A percentile compares a stretch with the other conserved stretches of the same genome.
Conservation (phyloP, 2,329 filamentous ascomycete genomes). For the Nemania sp. region DNA sequence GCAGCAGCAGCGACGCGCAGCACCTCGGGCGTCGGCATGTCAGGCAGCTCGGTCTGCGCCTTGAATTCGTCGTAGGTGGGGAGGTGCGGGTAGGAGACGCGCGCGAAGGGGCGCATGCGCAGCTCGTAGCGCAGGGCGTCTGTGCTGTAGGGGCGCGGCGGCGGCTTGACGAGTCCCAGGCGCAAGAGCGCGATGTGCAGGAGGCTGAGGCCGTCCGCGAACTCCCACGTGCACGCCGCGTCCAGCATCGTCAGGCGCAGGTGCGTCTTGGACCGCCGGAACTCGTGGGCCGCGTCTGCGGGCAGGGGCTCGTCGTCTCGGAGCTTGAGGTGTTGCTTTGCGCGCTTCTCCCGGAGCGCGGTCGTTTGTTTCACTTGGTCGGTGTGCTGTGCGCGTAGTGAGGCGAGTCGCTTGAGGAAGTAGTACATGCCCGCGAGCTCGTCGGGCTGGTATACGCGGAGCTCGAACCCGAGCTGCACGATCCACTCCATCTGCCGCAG, state of each 20-base stretch:
- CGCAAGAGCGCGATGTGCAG: conserved; percentile 76
- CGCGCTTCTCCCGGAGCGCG: conserved; percentile 34
- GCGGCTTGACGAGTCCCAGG: conserved; percentile 64
- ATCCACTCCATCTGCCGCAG: conserved; percentile 88
- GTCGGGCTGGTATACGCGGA: conserved; percentile 87
- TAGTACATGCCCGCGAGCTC: conserved; percentile 92
- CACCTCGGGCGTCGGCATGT: conserved; percentile 55
- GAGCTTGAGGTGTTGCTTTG: conserved; percentile 19
- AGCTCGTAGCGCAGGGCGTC: conserved; percentile 80
- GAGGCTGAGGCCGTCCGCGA: conserved; percentile 66
- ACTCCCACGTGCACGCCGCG: conserved; percentile 70
- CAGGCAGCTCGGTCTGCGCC: conserved; percentile 56
- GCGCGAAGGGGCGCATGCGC: conserved; percentile 85
- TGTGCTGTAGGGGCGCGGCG: conserved; percentile 72
- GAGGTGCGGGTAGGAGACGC: conserved; percentile 74
- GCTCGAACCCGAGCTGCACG: conserved; percentile 92
- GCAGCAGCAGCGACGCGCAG: conserved; percentile 61
- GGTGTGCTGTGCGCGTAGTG: conserved; percentile 75
- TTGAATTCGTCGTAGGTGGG: conserved; percentile 73
- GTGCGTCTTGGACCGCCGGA: conserved; percentile 64
- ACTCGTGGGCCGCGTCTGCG: conserved; percentile 56
- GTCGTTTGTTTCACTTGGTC: conserved; percentile 78
- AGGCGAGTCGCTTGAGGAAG: conserved; percentile 81
- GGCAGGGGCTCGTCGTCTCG: conserved; percentile 39
- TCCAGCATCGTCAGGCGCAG: conserved; percentile 73